These are phyloP conservation scores for Giardia duodenalis DNA, from an alignment of 208 protist species.

Conservation along the genomic window DNA sequence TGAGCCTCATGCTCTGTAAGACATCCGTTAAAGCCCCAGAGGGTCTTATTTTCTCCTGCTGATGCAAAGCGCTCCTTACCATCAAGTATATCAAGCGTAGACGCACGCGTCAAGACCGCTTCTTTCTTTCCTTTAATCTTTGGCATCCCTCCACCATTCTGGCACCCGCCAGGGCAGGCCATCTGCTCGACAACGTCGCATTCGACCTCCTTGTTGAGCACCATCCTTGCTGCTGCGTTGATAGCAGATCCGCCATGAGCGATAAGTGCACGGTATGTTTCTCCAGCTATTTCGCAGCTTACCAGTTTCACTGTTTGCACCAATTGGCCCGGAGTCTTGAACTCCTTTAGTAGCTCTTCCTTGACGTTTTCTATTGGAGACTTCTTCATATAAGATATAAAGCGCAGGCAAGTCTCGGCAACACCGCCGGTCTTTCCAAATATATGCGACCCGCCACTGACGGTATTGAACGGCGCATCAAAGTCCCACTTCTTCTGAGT, in stretches of 20 bases:
- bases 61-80: not conserved
- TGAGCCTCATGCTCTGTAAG: not conserved
- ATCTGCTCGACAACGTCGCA: slow-evolving; percentile 49
- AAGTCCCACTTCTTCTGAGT: not conserved
- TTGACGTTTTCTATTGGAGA: not conserved
- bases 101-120: not conserved
- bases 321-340: slow-evolving; percentile 3
- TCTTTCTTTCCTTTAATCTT: slow-evolving; percentile 31
- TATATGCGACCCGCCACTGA: slow-evolving; percentile 34
- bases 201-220: not conserved
- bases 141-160: slow-evolving; percentile 47
- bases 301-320: not conserved
- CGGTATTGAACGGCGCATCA: slow-evolving; percentile 29
- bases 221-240: not conserved
- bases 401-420: slow-evolving; percentile 37
- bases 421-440: slow-evolving; percentile 45
- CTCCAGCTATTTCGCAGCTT: not conserved
- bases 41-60: not conserved
- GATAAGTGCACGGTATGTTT: not conserved
- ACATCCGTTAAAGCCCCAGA: not conserved
- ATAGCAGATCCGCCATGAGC: not conserved
- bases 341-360: not conserved
- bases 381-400: not conserved
- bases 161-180: slow-evolving; percentile 49
- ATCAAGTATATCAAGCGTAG: not conserved